A percentile compares a stretch with the other conserved stretches of the same genome.
Evolutionary conservation across 805 yeast species (phyloP).

Genomic region (Wickerhamiella sergipiensis): DNA sequence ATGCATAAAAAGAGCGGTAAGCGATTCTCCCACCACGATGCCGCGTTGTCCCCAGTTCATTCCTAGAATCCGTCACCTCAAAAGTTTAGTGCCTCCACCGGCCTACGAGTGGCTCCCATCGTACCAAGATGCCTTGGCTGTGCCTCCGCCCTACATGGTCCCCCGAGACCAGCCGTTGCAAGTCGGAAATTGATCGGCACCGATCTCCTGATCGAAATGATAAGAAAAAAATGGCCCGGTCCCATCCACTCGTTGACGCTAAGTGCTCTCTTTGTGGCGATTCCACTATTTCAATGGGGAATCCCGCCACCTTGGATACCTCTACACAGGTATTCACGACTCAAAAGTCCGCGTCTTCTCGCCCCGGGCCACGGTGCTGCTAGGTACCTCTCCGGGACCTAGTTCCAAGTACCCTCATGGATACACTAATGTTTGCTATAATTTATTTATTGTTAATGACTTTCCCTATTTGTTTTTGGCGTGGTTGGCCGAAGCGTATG

Average conservation of each 20-base stretch:
- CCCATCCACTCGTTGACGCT: not conserved
- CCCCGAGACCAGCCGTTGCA: not conserved
- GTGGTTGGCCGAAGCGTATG: too few species aligned
- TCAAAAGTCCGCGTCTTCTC: too few species aligned
- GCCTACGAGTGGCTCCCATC: not conserved
- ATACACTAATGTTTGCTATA: not conserved
- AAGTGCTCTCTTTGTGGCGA: too few species aligned
- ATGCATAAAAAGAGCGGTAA: not conserved
- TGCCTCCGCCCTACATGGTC: not conserved
- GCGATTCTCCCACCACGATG: not conserved
- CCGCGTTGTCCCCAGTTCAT: conserved; percentile 2
- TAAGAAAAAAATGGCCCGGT: not conserved
- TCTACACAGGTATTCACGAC: too few species aligned
- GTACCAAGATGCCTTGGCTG: not conserved
- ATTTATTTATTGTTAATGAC: not conserved
- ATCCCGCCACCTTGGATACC: too few species aligned
- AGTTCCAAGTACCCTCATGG: not conserved
- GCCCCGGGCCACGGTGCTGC: too few species aligned
- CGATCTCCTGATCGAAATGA: not conserved
- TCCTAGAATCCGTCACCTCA: not conserved
- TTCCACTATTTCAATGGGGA: not conserved
- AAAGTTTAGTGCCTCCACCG: not conserved
- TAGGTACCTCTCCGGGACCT: too few species aligned
- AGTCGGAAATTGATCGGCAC: not conserved
- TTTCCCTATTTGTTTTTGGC: too few species aligned